phyloP scores from a whole-genome alignment of 2,329 filamentous ascomycete genomes.

The Fusarium algeriense region DNA sequence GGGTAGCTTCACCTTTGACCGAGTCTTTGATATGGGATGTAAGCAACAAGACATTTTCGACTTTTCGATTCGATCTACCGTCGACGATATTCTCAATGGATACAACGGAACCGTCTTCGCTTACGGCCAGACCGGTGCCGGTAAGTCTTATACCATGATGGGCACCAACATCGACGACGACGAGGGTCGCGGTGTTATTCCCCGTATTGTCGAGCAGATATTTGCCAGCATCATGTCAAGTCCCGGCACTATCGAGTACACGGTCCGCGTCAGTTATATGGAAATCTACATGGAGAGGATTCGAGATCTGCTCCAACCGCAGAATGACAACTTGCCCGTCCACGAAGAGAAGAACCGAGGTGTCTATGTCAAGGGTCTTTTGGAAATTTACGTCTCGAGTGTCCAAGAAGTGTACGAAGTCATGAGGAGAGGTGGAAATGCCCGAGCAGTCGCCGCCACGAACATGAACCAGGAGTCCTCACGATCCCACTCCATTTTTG shows the following conservation, averaged over 20 bases:
- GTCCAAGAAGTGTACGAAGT: conserved; percentile 97
- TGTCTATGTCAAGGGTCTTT: conserved; percentile 94
- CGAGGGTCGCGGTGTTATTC: conserved; percentile 90
- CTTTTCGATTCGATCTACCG: conserved; percentile 94
- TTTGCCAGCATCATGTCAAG: conserved; percentile 95
- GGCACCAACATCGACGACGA: conserved; percentile 88
- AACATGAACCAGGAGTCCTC: conserved; percentile 99
- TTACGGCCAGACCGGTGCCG: conserved; percentile 97
- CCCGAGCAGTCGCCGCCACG: conserved; percentile 92
- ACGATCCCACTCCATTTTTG: conserved; percentile 97
- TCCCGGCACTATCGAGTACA: conserved; percentile 95
- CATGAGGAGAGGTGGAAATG: conserved; percentile 90
- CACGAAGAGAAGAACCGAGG: conserved; percentile 97
- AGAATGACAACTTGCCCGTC: conserved; percentile 96
- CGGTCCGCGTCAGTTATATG: conserved; percentile 99
- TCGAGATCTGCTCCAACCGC: conserved; percentile 89
- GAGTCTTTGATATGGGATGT: conserved; percentile 95
- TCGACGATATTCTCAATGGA: conserved; percentile 97
- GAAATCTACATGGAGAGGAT: conserved; percentile 99
- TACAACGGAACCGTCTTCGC: conserved; percentile 99
- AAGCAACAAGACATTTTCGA: conserved; percentile 95
- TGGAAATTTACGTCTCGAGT: conserved; percentile 95
- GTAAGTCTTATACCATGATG: conserved; percentile 98
- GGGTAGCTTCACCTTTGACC: conserved; percentile 95
- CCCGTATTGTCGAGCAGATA: conserved; percentile 96